Percentiles rank a stretch among this genome's conserved stretches.
phyloP scores from a whole-genome alignment of 2,329 filamentous ascomycete species.

The Colletotrichum sp. region DNA sequence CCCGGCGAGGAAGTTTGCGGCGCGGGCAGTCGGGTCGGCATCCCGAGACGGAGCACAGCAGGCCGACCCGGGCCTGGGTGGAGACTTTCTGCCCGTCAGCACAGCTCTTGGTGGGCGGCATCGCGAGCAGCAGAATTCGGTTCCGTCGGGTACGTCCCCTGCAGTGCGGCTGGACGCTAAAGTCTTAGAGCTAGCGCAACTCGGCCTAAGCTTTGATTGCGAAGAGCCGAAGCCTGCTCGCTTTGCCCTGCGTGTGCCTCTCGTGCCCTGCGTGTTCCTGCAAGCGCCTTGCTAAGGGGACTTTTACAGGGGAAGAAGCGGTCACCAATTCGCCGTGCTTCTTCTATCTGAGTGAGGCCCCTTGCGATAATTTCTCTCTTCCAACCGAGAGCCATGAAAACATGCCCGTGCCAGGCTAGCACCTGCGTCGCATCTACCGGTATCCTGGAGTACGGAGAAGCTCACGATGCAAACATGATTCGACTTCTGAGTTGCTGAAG shows the following conservation, averaged over 20 bases:
- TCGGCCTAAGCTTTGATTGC: background rate
- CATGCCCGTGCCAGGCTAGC: background rate
- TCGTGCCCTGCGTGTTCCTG: background rate
- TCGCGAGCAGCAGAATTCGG: background rate
- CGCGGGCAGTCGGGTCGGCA: background rate
- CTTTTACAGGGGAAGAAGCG: background rate
- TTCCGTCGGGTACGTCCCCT: conserved; percentile 3
- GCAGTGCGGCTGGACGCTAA: conserved; percentile 17
- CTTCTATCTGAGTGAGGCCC: background rate
- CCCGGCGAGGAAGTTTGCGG: background rate
- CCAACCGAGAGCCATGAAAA: background rate
- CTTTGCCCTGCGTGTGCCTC: background rate
- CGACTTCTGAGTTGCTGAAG: background rate
- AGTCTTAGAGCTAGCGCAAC: background rate
- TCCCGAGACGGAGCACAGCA: background rate
- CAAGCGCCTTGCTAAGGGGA: background rate
- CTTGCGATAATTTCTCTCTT: background rate
- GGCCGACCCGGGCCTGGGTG: background rate
- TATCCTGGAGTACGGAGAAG: background rate
- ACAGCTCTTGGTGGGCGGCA: background rate
- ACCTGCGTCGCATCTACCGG: background rate
- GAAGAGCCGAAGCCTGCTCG: background rate
- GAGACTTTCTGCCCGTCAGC: background rate
- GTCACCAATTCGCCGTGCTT: background rate
- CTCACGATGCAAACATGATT: background rate